These are phyloP conservation scores for Cyclanthera cordifolia DNA, from an alignment of 306 rosid genomes.

Conservation along the genomic window DNA sequence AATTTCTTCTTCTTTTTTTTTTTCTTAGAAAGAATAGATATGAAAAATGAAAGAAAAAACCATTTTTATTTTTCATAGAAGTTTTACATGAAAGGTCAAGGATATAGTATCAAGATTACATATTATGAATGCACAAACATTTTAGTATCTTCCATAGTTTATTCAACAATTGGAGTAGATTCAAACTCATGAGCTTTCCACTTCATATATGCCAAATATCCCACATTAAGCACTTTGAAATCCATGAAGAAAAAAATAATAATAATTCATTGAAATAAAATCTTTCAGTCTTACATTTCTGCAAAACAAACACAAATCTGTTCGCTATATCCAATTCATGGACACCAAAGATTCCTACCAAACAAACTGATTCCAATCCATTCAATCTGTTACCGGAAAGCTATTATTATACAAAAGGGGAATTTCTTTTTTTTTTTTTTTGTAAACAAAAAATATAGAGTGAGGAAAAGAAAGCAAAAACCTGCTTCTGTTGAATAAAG, in stretches of 20 bases:
- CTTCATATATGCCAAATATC: too few relatives aligned
- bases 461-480: conserved; percentile 4
- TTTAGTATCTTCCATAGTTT: too few relatives aligned
- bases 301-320: conserved; percentile 1
- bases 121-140: too few relatives aligned
- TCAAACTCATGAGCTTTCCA: too few relatives aligned
- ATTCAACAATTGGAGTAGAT: too few relatives aligned
- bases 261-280: not conserved
- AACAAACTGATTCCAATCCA: conserved; percentile 5
- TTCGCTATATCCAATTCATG: not conserved
- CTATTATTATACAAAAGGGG: conserved; percentile 1
- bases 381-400: not conserved
- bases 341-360: not conserved
- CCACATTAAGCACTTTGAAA: not conserved
- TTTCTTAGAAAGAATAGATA: too few relatives aligned
- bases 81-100: too few relatives aligned
- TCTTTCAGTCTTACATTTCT: conserved; percentile 1
- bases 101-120: too few relatives aligned
- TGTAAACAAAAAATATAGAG: not conserved
- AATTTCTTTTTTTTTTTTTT: too few relatives aligned
- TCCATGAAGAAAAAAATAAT: not conserved
- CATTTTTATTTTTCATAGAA: too few relatives aligned
- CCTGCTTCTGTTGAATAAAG: conserved; percentile 6
- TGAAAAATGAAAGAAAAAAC: too few relatives aligned
- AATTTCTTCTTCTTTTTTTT: too few relatives aligned